Conservation (phyloP, 768 basidiomycete genomes). For the Leccinum rimulosum region DNA sequence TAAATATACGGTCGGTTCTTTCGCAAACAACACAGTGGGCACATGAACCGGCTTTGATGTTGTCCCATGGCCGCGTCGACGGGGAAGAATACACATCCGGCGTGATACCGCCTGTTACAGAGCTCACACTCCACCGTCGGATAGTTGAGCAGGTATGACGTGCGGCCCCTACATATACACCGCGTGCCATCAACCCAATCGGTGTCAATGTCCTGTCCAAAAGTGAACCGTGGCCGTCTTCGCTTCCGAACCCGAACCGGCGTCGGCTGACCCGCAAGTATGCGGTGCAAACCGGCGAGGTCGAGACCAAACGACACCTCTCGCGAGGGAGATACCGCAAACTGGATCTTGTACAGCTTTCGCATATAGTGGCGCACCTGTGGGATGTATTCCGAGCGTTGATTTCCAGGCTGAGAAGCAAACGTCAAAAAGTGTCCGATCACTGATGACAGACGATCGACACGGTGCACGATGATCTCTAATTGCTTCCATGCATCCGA, state of each 20-base stretch:
- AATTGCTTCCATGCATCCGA: conserved; percentile 79
- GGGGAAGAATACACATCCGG: conserved; percentile 73
- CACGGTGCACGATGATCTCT: conserved; percentile 74
- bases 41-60: conserved; percentile 49
- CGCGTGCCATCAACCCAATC: conserved; percentile 76
- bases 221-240: conserved; percentile 58
- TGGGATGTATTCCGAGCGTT: conserved; percentile 71
- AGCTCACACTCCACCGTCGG: conserved; percentile 64
- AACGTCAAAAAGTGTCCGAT: conserved; percentile 81
- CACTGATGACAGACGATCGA: conserved; percentile 69
- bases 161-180: conserved; percentile 77
- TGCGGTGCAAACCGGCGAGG: conserved; percentile 77
- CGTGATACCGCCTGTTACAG: conserved; percentile 68
- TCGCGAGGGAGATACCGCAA: conserved; percentile 79
- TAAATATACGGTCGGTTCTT: conserved; percentile 70
- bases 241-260: conserved; percentile 54
- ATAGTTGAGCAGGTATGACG: conserved; percentile 55
- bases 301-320: conserved; percentile 83
- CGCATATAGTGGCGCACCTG: conserved; percentile 91
- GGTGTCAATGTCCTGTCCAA: conserved; percentile 72
- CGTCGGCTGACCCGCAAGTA: conserved; percentile 65
- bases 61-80: conserved; percentile 38
- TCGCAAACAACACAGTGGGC: conserved; percentile 75
- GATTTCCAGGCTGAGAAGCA: conserved; percentile 65
- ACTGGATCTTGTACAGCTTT: conserved; percentile 85